phyloP scores from a whole-genome alignment of 805 yeast species.

The Saccharomycopsis oosterbeekiorum region DNA sequence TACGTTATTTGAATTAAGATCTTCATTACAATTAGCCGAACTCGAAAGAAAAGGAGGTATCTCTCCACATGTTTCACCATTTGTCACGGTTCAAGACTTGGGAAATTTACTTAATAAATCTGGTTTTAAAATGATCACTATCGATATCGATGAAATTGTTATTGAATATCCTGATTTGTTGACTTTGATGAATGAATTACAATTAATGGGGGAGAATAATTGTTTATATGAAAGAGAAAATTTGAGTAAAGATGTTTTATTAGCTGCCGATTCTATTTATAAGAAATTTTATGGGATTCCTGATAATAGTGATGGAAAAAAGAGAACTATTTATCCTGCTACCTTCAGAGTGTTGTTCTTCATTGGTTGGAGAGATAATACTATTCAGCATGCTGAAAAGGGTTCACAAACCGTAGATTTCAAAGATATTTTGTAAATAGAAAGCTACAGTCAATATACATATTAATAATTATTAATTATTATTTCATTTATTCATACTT shows the following conservation, averaged over 20 bases:
- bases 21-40: constrained; percentile 75
- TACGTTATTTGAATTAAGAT: constrained; percentile 71
- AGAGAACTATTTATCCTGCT: constrained; percentile 50
- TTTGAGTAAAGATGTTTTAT: constrained; percentile 51
- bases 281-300: constrained; percentile 57
- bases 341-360: constrained; percentile 70
- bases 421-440: constrained; percentile 42
- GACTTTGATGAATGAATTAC: constrained; percentile 59
- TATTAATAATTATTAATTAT: not conserved
- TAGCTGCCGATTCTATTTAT: constrained; percentile 74
- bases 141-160: constrained; percentile 75
- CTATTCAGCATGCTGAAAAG: constrained; percentile 63
- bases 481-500: not conserved
- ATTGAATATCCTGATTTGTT: constrained; percentile 69
- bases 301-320: constrained; percentile 31
- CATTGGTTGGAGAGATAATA: constrained; percentile 81
- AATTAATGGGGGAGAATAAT: constrained; percentile 78
- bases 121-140: constrained; percentile 69
- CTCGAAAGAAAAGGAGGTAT: constrained; percentile 70
- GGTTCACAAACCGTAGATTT: constrained; percentile 63
- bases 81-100: constrained; percentile 68
- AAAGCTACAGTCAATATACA: not conserved
- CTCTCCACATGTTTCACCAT: constrained; percentile 72
- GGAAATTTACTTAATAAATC: constrained; percentile 65
- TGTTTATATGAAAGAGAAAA: constrained; percentile 36